Evolutionary conservation across 768 basidiomycete genomes (phyloP), one percentile per base, ranked within the genome.

Genomic region (Hemileccinum rubropunctum): DNA sequence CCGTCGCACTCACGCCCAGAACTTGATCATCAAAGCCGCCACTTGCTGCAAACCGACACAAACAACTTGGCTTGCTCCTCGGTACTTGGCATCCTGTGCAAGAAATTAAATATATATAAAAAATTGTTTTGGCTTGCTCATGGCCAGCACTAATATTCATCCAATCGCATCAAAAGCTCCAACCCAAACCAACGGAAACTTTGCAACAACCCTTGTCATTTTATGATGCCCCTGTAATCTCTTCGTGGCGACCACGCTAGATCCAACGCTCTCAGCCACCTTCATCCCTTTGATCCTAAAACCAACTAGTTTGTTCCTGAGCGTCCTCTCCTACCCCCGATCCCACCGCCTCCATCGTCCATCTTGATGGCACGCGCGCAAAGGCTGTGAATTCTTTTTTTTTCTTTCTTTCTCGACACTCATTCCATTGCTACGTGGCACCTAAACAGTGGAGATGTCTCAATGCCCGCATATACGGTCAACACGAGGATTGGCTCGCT

Each of bases 401-500:
- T n/a, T n/a, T 48, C 28, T 42, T 48, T 28, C 3, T n/a, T n/a
- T n/a, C 26, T 42, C 41, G 34, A 44, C 42, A 32, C 27, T 17
- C n/a, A 20, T 48, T 42, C 37, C 48, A 17, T 42, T 13, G 17
- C 46, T 47, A 32, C 20, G 37, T 28, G 39, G 12, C 32, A 48
- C 39, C 30, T 23, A 41, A 48, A 41, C 38, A 23, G 21, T 15
- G 15, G 18, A 30, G 18, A 42, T n/a, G 20, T 32, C 17, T 15
- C 30, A 33, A 51, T 52, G 28, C 18, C 51, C 28, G 43, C 21
- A 32, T 21, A n/a, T 54, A 57, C 42, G 47, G 55, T 49, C 32
- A 18, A 37, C 6, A 12, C 15, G 18, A 30, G 12, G 52, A 45
- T 53, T 28, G 1, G n/a, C 52, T 26, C 42, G 38, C 47, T 44